Evolutionary conservation across 2,329 filamentous ascomycete species (phyloP).

Genomic region (Neopestalotiopsis sp.): DNA sequence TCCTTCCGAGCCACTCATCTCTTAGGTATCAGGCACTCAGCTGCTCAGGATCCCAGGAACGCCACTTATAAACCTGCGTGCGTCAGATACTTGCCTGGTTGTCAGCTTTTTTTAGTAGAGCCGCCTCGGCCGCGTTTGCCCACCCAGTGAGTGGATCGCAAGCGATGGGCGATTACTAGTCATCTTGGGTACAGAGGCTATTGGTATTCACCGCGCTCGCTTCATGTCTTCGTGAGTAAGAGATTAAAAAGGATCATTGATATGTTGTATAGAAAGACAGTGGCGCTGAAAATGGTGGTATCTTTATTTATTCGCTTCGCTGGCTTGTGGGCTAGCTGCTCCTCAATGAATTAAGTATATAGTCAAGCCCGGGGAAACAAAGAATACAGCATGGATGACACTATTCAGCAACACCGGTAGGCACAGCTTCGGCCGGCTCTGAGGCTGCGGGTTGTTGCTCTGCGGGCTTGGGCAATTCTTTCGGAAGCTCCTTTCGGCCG

Average conservation of each 20-base stretch:
- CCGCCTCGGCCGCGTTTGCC: background rate
- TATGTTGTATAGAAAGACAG: background rate
- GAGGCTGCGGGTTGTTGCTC: conserved; percentile 9
- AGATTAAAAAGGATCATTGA: no score
- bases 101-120: background rate
- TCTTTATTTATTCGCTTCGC: background rate
- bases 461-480: conserved; percentile 32
- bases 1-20: background rate
- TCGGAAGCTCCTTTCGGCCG: conserved; percentile 71
- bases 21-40: background rate
- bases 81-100: background rate
- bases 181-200: no score
- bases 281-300: conserved; percentile 1
- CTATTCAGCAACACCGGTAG: conserved; percentile 2
- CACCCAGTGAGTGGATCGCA: background rate
- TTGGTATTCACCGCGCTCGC: no score
- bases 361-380: background rate
- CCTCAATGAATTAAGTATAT: background rate
- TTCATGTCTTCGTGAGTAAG: no score
- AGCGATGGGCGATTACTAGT: no score
- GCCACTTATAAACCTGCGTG: background rate
- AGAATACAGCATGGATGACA: background rate
- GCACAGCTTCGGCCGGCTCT: background rate
- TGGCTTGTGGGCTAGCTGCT: background rate
- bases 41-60: background rate